Base-by-base conservation (phyloP, 768 basidiomycete genomes). In the Suillus hirtellus region DNA sequence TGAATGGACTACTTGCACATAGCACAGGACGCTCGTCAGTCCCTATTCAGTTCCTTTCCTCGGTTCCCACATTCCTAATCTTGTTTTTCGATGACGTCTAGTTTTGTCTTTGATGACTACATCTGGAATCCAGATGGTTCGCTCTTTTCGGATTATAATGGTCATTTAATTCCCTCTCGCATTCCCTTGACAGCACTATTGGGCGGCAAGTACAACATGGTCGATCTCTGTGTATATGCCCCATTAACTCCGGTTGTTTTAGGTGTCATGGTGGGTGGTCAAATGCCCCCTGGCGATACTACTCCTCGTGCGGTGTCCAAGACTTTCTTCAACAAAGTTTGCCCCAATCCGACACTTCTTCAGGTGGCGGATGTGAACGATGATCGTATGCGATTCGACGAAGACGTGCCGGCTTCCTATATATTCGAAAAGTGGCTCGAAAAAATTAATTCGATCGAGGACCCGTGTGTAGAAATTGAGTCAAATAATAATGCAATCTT, bases 41-140 rank as follows among this genome's bases (percentile, higher is more conserved):
- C 42, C 37, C 49, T 43, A 34, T 15, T 0, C 8, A 1, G 46
- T 21, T 34, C 17, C 40, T 15, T 34, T 14, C 8, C 21, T 17
- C 8, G 31, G 12, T 59, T 42, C 27, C 19, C 24, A 37, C 58
- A 4, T 42, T 4, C 46, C 64, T 65, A 17, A 73, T 61, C 37
- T 34, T 34, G 62, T 31, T 8, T 55, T 38, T 10, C 19, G 11
- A 53, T 37, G 40, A 14, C 15, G 34, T 50, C 12, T 65, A 80
- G 81, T 6, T 77, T 75, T 40, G 81, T 82, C 17, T 81, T 82
- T 61, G 72, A 79, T 46, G 77, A 82, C 61, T 82, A 80, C 60
- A 69, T 76, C 24, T 82, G 80, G 81, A 76, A 76, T 11, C 60
- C 67, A 14, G 68, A 77, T 44, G 68, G 75, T 2, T 72, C 75